Percentiles rank a stretch among this genome's conserved stretches.
phyloP scores from a whole-genome alignment of 1,139 yeast genomes.

The Candida frijolesensis region DNA sequence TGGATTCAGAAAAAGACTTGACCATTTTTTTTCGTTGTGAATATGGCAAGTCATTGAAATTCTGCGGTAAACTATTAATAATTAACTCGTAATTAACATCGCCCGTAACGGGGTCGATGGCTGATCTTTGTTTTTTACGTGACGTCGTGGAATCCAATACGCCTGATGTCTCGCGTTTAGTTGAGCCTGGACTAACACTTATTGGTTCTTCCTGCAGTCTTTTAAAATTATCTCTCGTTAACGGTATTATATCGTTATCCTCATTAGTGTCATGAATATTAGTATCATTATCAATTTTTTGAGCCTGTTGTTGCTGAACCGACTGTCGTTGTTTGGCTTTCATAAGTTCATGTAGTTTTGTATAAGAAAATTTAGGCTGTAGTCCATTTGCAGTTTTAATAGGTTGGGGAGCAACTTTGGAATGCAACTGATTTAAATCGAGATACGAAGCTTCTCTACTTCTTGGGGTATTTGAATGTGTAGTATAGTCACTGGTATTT shows the following conservation, averaged over 20 bases:
- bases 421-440: slow-evolving; percentile 48
- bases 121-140: slow-evolving; percentile 23
- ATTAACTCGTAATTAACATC: slow-evolving; percentile 41
- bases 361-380: slow-evolving; percentile 21
- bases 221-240: slow-evolving; percentile 5
- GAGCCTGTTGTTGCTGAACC: slow-evolving; percentile 14
- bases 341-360: slow-evolving; percentile 32
- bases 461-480: slow-evolving; percentile 23
- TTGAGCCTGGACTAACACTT: slow-evolving; percentile 3
- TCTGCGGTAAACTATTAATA: slow-evolving; percentile 53
- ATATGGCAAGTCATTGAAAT: slow-evolving; percentile 66
- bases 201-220: too few species aligned
- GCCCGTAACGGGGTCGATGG: slow-evolving; percentile 28
- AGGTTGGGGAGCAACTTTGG: slow-evolving; percentile 51
- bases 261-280: slow-evolving; percentile 1
- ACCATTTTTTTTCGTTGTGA: slow-evolving; percentile 65
- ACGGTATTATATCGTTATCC: slow-evolving; percentile 4
- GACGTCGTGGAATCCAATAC: slow-evolving; percentile 6
- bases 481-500: slow-evolving; percentile 15
- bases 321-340: slow-evolving; percentile 21
- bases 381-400: slow-evolving; percentile 22
- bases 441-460: slow-evolving; percentile 41
- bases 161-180: slow-evolving; percentile 11
- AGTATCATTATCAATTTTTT: background rate
- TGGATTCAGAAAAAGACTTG: slow-evolving; percentile 55